Conservation (phyloP, 2,329 filamentous ascomycete species). For the Phymatotrichopsis omnivora region DNA sequence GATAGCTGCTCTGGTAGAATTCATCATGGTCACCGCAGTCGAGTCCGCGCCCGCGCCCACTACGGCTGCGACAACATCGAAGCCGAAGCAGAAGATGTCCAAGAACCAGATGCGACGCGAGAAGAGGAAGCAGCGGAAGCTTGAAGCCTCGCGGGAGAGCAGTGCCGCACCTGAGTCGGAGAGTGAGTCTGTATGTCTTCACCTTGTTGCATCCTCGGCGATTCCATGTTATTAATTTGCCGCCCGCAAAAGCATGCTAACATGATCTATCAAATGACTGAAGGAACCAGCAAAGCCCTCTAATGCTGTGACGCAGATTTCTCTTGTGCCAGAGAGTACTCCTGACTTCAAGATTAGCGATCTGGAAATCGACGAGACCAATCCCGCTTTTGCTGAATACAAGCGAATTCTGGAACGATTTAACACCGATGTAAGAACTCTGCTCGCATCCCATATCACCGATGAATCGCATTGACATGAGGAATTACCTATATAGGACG, state of each 20-base stretch:
- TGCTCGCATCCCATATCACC: not conserved
- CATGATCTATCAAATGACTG: slow-evolving; percentile 25
- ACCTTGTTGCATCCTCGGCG: not conserved
- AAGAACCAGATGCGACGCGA: slow-evolving; percentile 91
- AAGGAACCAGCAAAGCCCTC: slow-evolving; percentile 29
- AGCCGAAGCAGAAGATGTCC: slow-evolving; percentile 53
- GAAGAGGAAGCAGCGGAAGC: slow-evolving; percentile 78
- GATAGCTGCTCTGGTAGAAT: too few relatives aligned
- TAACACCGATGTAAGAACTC: slow-evolving; percentile 36
- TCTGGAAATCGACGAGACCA: slow-evolving; percentile 50
- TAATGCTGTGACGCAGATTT: slow-evolving; percentile 18
- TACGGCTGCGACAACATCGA: slow-evolving; percentile 4
- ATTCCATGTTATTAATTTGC: not conserved
- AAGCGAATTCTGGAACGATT: slow-evolving; percentile 76
- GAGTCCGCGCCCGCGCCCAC: not conserved
- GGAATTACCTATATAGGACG: slow-evolving; percentile 37
- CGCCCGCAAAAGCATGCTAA: slow-evolving; percentile 28
- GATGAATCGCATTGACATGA: not conserved
- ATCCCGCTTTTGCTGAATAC: slow-evolving; percentile 75
- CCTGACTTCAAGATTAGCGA: slow-evolving; percentile 42
- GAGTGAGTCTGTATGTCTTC: slow-evolving; percentile 35
- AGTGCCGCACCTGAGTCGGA: slow-evolving; percentile 33
- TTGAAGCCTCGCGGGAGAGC: slow-evolving; percentile 43
- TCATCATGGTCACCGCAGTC: too few relatives aligned
- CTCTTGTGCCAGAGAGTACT: slow-evolving; percentile 35